A percentile compares a stretch with the other conserved stretches of the same genome.
phyloP scores from a whole-genome alignment of 345 rosid genomes.

The Lepidium africanum region DNA sequence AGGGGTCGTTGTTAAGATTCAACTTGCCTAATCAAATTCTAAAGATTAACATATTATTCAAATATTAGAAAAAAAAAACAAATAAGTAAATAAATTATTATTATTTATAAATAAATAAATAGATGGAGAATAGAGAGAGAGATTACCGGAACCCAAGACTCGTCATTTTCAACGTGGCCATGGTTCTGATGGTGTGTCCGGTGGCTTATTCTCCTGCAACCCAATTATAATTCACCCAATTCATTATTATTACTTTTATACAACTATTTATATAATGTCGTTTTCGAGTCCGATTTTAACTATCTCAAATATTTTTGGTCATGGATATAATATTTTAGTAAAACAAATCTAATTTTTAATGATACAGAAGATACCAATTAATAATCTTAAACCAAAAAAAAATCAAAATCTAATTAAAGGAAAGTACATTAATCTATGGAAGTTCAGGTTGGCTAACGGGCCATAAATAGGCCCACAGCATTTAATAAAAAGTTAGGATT shows the following conservation, averaged over 20 bases:
- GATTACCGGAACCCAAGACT: conserved; percentile 77
- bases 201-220: conserved; percentile 78
- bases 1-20: not conserved
- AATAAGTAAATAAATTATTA: not conserved
- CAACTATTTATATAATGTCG: not conserved
- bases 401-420: not conserved
- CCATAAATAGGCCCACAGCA: conserved; percentile 18
- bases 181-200: conserved; percentile 87
- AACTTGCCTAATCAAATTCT: not conserved
- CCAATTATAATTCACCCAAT: not conserved
- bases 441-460: not conserved
- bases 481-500: not conserved
- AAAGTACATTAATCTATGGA: not conserved
- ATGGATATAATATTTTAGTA: not conserved
- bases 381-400: not conserved
- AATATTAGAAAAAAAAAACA: not conserved
- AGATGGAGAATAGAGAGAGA: too few relatives aligned
- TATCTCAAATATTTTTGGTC: not conserved
- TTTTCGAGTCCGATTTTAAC: not conserved
- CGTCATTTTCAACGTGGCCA: conserved; percentile 80
- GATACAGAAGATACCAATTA: not conserved
- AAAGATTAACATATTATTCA: not conserved
- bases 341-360: not conserved
- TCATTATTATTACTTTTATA: not conserved
- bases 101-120: not conserved